Percentiles rank a stretch among this genome's conserved stretches.
Evolutionary conservation across 2,329 filamentous ascomycete genomes (phyloP).

Genomic region (Pseudofabraea citricarpa): DNA sequence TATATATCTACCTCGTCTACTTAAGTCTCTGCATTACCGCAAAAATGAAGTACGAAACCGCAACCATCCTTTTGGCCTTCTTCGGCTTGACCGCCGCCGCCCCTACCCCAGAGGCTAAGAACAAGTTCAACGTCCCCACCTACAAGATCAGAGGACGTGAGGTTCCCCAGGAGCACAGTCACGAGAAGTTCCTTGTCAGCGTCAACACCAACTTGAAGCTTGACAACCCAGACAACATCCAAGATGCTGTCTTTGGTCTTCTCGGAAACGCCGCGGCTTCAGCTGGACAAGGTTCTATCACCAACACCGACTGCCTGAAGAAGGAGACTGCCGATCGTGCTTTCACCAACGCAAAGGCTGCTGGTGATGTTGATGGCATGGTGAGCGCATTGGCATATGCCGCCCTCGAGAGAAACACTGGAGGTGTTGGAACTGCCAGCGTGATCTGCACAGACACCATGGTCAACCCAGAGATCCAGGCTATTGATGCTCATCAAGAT

Average conservation of each 20-base stretch:
- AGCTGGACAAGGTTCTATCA: conserved; percentile 41
- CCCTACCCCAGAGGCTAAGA: conserved; percentile 19
- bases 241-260: conserved; percentile 45
- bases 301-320: conserved; percentile 53
- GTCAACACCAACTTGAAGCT: conserved; percentile 39
- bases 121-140: conserved; percentile 21
- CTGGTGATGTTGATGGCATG: conserved; percentile 46
- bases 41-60: conserved; percentile 30
- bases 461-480: conserved; percentile 61
- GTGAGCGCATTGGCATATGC: conserved; percentile 48
- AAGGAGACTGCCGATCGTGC: conserved; percentile 54
- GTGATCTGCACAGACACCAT: conserved; percentile 53
- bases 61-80: conserved; percentile 22
- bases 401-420: conserved; percentile 57
- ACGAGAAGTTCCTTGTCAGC: conserved; percentile 42
- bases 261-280: conserved; percentile 47
- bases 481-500: conserved; percentile 62
- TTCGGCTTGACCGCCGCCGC: conserved; percentile 25
- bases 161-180: conserved; percentile 53
- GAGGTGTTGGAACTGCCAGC: conserved; percentile 49
- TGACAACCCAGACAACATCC: conserved; percentile 44
- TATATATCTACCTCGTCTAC: conserved; percentile 5
- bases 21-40: conserved; percentile 12
- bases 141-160: conserved; percentile 35
- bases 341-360: conserved; percentile 55